Conservation (phyloP, 257 asterid species). For the Agastache rugosa region DNA sequence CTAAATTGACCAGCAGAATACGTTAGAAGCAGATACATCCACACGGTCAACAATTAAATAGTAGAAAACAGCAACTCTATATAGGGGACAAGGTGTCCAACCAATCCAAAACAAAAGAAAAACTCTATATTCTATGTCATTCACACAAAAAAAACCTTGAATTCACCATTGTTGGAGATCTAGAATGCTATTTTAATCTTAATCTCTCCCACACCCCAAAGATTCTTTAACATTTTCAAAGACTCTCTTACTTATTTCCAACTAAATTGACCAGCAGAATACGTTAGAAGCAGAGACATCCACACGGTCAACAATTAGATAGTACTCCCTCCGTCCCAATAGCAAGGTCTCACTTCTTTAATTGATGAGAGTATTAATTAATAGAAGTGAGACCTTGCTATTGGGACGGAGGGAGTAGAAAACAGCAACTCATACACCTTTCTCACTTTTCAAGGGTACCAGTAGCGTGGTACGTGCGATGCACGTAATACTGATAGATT, state of each 20-base stretch:
- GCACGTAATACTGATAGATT: too few species aligned
- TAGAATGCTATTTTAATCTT: not conserved
- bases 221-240: not conserved
- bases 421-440: slow-evolving; percentile 7
- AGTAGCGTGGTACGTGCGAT: too few species aligned
- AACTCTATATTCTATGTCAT: not conserved
- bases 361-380: too few species aligned
- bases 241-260: not conserved
- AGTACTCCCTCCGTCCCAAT: too few species aligned
- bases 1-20: not conserved
- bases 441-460: slow-evolving; percentile 31
- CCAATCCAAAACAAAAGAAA: too few species aligned
- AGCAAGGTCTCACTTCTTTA: too few species aligned
- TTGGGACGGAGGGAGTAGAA: too few species aligned
- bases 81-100: too few species aligned
- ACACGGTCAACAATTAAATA: slow-evolving; percentile 7
- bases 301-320: slow-evolving; percentile 3
- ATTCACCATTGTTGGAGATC: slow-evolving; percentile 9
- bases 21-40: slow-evolving; percentile 17
- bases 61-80: slow-evolving; percentile 1
- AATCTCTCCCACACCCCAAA: not conserved
- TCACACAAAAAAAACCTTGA: not conserved
- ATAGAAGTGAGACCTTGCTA: too few species aligned
- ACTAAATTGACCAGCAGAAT: slow-evolving; percentile 7
- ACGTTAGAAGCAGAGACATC: slow-evolving; percentile 18